Conservation (phyloP, 2,329 filamentous ascomycete genomes). For the Nemania sp. region DNA sequence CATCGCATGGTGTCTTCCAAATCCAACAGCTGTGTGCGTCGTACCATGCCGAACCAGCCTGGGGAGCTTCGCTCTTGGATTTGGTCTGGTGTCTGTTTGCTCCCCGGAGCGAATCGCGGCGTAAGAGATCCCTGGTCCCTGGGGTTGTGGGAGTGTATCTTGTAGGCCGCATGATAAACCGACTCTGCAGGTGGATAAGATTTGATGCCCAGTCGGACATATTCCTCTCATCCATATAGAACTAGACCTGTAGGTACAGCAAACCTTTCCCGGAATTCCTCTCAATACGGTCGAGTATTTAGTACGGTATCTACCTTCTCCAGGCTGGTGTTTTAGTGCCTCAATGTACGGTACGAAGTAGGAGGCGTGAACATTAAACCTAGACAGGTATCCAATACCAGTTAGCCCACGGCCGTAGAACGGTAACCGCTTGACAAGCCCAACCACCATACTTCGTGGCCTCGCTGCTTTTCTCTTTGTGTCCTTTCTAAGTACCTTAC, state of each 20-base stretch:
- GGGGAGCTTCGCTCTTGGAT: constrained; percentile 5
- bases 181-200: not conserved
- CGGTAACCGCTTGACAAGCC: not conserved
- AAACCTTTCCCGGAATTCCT: not conserved
- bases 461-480: constrained; percentile 9
- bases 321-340: too few species aligned
- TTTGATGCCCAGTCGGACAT: not conserved
- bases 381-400: not conserved
- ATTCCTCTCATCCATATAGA: not conserved
- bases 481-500: not conserved
- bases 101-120: not conserved
- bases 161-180: too few species aligned
- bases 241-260: not conserved
- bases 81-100: constrained; percentile 1
- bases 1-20: not conserved
- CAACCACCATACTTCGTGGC: not conserved
- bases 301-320: too few species aligned
- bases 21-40: not conserved
- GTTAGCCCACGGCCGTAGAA: not conserved
- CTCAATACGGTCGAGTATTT: not conserved
- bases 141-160: too few species aligned
- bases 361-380: not conserved
- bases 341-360: too few species aligned
- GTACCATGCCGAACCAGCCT: not conserved
- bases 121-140: not conserved